Base-by-base conservation (phyloP, 2,329 filamentous ascomycete species). In the Plenodomus biglobosus region DNA sequence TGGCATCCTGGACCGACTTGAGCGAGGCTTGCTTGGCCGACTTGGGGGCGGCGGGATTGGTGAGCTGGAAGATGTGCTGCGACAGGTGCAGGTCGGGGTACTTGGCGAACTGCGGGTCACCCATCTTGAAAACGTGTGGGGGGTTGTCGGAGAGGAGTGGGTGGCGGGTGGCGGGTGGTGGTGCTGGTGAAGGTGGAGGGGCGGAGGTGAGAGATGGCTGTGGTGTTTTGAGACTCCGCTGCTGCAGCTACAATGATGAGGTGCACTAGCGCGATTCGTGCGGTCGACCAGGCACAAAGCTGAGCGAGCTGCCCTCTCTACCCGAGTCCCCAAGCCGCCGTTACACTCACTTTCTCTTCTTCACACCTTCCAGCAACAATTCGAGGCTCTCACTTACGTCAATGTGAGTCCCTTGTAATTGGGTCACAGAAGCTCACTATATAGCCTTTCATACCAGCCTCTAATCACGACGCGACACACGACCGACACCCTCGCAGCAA, bases 51-150 rank as follows among this genome's bases (percentile, higher is more conserved):
- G 88, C 86, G 61, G 87, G 84, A 74, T 92, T 92, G 70, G 88
- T 90, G 76, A 94, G 82, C 69, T 86, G 86, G 78, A 94, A 94
- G 75, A 94, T 88, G 71, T 91, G 85, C 78, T 94, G 89, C 55
- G 88, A 83, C 66, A 95, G 82, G 62, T 88, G 83, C 70, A 94
- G 84, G 74, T 90, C 80, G 53, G 90, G 89, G 78, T 87, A 92
- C 75, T 90, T 89, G 65, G 87, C 86, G 76, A 92, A 92, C 74
- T 91, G 89, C 61, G 88, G 87, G 76, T 94, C 89, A 69, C 88
- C 91, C 78, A 77, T 82, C 69, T 52, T 74, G 61, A 42, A 17
- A n/a, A 42, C 40, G 16, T 30, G 21, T 38, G 41, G 32, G 39
- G 38, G 40, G 48, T 34, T n/a, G n/a, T n/a, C n/a, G n/a, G n/a